phyloP scores from a whole-genome alignment of 768 basidiomycete genomes.

The Boletus tylopilopsis region DNA sequence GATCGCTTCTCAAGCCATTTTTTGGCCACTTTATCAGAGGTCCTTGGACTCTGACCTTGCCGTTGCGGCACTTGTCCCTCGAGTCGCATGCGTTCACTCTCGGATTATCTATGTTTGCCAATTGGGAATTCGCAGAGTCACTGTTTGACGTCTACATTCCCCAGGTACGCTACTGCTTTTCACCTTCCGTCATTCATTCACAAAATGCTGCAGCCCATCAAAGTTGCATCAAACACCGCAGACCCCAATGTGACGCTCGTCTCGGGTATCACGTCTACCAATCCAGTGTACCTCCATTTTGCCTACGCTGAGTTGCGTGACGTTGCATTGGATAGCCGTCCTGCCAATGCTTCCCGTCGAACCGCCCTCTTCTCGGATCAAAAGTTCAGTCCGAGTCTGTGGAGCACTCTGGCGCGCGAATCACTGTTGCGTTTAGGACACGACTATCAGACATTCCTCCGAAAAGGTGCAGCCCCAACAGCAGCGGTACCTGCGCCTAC shows the following conservation, averaged over 20 bases:
- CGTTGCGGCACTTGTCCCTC: conserved; percentile 42
- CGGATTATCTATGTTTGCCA: conserved; percentile 46
- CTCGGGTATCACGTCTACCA: conserved; percentile 58
- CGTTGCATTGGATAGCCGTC: conserved; percentile 43
- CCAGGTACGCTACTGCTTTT: conserved; percentile 38
- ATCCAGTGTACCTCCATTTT: conserved; percentile 53
- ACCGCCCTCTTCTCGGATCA: conserved; percentile 64
- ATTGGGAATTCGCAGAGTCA: conserved; percentile 62
- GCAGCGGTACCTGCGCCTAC: conserved; percentile 20
- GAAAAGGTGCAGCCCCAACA: conserved; percentile 44
- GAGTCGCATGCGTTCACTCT: conserved; percentile 48
- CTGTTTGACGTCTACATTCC: conserved; percentile 59
- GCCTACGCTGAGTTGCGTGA: conserved; percentile 62
- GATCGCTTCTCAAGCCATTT: conserved; percentile 52
- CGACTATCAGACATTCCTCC: conserved; percentile 66
- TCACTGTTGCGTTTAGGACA: conserved; percentile 57
- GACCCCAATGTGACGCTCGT: conserved; percentile 56
- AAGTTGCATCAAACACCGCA: conserved; percentile 40
- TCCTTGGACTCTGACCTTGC: conserved; percentile 50
- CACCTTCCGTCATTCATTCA: not conserved
- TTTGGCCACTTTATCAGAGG: conserved; percentile 60
- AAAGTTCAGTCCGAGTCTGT: conserved; percentile 59
- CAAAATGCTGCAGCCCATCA: conserved; percentile 39
- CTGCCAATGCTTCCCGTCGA: conserved; percentile 42
- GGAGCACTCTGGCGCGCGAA: conserved; percentile 58